Evolutionary conservation across 257 asterid genomes (phyloP), one percentile per base, ranked within the genome.

Genomic region (Nemophila menziesii): DNA sequence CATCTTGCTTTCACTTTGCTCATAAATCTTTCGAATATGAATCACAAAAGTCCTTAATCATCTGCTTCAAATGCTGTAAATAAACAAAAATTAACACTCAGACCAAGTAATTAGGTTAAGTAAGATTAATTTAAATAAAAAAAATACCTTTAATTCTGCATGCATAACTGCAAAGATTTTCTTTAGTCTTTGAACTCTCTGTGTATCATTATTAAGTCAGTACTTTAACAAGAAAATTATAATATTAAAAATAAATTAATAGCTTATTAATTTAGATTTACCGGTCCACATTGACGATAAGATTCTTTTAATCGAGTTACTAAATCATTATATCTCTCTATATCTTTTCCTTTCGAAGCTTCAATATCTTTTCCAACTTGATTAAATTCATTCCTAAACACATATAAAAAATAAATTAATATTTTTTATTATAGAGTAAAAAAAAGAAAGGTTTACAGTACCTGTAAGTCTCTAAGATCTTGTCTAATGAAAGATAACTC

Each of bases 61-160:
- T 70, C 73, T 62, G 77, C 86, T 90, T 90, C 74, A 90, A 55
- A 63, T 71, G 73, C 98, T 90, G 85, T 59, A 60, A 1, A 42
- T 27, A 43, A 11, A 14, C 34, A 27, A 34, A 61, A 53, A 38
- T 5, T 26, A 42, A 33, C 34, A 40, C 43, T 42, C 34, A 17
- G 64, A 34, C 18, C 22, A 33, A 43, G 57, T 48, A n/a, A n/a
- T 51, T 20, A 27, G 21, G 43, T 58, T 43, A 46, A 53, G 47
- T n/a, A n/a, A n/a, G n/a, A n/a, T n/a, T n/a, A n/a, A n/a, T n/a
- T n/a, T n/a, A n/a, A n/a, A 62, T 49, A 22, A 39, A 55, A 43
- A 46, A 27, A 22, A 52, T 51, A 90, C 99, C 93, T 61, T 55
- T 65, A 77, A 41, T 74, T 85, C 99, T 76, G 78, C 75, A 54